phyloP scores from a whole-genome alignment of 139 green algal genomes.

The Chlorella vulgaris region DNA sequence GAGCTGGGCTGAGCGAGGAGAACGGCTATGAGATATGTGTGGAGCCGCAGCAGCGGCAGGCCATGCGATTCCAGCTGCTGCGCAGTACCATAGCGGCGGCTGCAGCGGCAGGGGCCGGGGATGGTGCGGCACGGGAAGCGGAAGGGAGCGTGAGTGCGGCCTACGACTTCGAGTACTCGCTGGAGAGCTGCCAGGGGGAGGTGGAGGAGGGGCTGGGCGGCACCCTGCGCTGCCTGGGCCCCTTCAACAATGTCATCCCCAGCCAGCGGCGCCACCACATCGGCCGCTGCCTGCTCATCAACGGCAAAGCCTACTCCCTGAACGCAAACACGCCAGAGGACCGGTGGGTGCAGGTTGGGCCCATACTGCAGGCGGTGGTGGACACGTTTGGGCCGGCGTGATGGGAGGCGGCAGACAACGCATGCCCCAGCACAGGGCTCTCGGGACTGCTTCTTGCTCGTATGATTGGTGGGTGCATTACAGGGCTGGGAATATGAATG shows the following conservation, averaged over 20 bases:
- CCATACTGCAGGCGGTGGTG: slow-evolving; percentile 5
- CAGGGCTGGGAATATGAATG: too few species aligned
- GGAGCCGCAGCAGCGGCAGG: slow-evolving; percentile 22
- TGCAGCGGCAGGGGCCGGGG: not conserved
- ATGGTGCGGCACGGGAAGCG: not conserved
- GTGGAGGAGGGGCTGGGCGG: slow-evolving; percentile 27
- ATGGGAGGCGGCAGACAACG: not conserved
- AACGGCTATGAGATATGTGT: slow-evolving; percentile 22
- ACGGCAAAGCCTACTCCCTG: slow-evolving; percentile 3
- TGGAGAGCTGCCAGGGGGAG: slow-evolving; percentile 23
- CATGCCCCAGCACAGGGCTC: not conserved
- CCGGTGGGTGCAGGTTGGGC: slow-evolving; percentile 25
- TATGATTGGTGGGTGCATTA: too few species aligned
- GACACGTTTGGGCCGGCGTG: slow-evolving; percentile 3
- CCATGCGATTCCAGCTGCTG: slow-evolving; percentile 31
- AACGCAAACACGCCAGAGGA: slow-evolving; percentile 25
- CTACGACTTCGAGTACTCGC: slow-evolving; percentile 12
- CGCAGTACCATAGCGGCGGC: not conserved
- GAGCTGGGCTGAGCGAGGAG: slow-evolving; percentile 16
- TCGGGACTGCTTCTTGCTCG: too few species aligned
- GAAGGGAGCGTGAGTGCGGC: not conserved
- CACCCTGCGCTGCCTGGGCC: slow-evolving; percentile 11
- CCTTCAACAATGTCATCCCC: slow-evolving; percentile 10
- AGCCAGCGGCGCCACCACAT: slow-evolving; percentile 27
- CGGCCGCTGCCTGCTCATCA: slow-evolving; percentile 20